Conservation (phyloP, 345 rosid genomes). For the Angophora floribunda region DNA sequence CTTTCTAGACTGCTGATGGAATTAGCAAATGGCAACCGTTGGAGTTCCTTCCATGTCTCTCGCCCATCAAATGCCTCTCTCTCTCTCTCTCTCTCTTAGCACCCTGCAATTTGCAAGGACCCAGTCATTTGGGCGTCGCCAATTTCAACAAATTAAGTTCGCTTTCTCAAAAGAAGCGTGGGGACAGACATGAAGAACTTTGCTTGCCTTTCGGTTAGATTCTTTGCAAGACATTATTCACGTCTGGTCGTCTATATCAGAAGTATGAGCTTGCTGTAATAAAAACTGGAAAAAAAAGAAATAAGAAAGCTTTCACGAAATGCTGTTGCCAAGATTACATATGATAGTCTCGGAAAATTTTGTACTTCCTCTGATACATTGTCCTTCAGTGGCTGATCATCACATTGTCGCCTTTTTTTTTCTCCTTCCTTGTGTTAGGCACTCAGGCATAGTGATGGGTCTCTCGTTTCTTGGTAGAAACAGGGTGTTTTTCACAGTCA, state of each 20-base stretch:
- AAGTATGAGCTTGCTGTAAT: too few relatives aligned
- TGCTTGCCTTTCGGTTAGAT: not conserved
- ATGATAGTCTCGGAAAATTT: not conserved
- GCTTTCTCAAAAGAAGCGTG: not conserved
- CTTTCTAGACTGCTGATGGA: not conserved
- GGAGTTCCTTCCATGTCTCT: not conserved
- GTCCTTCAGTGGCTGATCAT: not conserved
- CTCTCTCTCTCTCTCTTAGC: not conserved
- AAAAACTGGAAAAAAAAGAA: too few relatives aligned
- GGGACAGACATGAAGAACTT: not conserved
- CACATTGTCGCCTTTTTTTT: not conserved
- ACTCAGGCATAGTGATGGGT: not conserved
- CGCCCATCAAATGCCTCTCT: not conserved
- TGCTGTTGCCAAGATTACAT: not conserved
- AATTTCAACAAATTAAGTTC: not conserved
- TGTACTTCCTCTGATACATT: not conserved
- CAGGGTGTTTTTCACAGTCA: not conserved
- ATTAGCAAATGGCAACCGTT: not conserved
- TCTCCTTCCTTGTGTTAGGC: not conserved
- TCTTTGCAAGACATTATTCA: too few relatives aligned
- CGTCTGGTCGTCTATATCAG: too few relatives aligned
- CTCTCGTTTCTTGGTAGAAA: not conserved
- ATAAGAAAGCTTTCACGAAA: not conserved
- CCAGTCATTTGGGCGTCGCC: not conserved
- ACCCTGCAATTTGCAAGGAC: not conserved